Evolutionary conservation across 108 stramenopile genomes (phyloP).

Genomic region (Cyclostephanos tholiformis): DNA sequence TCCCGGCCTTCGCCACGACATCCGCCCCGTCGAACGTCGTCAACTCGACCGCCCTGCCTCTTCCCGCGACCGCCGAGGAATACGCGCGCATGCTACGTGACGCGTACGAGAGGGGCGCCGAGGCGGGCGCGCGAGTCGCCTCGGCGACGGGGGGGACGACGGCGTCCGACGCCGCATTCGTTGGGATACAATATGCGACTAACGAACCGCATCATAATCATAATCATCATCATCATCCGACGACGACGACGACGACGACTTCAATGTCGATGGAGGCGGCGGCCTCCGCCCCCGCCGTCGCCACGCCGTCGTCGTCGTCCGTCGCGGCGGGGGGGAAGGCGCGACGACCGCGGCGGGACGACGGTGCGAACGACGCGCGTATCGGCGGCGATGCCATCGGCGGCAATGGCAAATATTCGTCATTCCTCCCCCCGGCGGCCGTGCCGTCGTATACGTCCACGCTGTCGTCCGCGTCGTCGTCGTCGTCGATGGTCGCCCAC

Average conservation of each 20-base stretch:
- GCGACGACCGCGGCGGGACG: too few relatives aligned
- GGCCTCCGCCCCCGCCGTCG: not conserved
- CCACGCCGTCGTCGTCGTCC: too few relatives aligned
- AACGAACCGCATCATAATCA: too few relatives aligned
- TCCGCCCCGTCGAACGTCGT: not conserved
- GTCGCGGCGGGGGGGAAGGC: too few relatives aligned
- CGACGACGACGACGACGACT: not conserved
- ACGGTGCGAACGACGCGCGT: too few relatives aligned
- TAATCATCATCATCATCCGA: not conserved
- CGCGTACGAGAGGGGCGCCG: slow-evolving; percentile 78
- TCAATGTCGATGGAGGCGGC: not conserved
- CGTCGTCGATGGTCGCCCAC: not conserved
- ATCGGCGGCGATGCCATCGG: too few relatives aligned
- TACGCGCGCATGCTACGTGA: slow-evolving; percentile 84
- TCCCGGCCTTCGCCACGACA: slow-evolving; percentile 62
- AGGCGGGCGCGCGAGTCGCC: slow-evolving; percentile 60
- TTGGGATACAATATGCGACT: too few relatives aligned
- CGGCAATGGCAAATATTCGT: not conserved
- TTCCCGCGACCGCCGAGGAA: slow-evolving; percentile 70
- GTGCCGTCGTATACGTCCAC: not conserved
- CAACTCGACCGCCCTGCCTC: slow-evolving; percentile 14
- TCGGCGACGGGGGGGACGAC: not conserved
- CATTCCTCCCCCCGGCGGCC: not conserved
- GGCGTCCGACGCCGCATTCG: too few relatives aligned
- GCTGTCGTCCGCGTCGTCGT: slow-evolving; percentile 1